Conservation (phyloP, 345 rosid genomes). For the Syzygium jambos region DNA sequence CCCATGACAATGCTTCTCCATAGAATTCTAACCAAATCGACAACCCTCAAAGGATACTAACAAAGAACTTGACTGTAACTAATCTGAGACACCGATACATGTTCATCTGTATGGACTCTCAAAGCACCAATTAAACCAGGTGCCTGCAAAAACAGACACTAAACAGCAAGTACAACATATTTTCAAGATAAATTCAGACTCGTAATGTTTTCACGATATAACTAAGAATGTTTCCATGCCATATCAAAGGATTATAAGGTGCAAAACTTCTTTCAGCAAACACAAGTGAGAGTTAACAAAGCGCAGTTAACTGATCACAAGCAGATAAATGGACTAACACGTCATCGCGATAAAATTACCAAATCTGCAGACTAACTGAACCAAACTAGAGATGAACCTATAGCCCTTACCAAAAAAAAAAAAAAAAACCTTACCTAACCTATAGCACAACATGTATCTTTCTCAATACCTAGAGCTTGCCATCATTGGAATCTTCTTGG, state of each 20-base stretch:
- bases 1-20: background rate
- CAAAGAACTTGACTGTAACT: background rate
- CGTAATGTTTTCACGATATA: accelerated
- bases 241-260: background rate
- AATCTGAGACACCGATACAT: background rate
- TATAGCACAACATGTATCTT: background rate
- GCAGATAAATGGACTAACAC: background rate
- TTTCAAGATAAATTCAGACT: background rate
- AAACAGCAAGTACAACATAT: background rate
- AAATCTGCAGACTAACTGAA: background rate
- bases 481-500: background rate
- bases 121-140: background rate
- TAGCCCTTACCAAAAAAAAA: too few species aligned
- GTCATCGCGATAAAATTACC: background rate
- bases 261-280: background rate
- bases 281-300: background rate
- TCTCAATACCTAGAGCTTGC: background rate
- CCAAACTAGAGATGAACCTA: background rate
- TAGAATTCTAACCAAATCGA: background rate
- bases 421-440: too few species aligned
- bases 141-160: background rate
- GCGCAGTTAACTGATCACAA: background rate
- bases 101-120: background rate
- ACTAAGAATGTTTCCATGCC: background rate
- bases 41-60: background rate